These are phyloP conservation scores for Pelargonium australe DNA, from an alignment of 441 rosid genomes.

Conservation along the genomic window DNA sequence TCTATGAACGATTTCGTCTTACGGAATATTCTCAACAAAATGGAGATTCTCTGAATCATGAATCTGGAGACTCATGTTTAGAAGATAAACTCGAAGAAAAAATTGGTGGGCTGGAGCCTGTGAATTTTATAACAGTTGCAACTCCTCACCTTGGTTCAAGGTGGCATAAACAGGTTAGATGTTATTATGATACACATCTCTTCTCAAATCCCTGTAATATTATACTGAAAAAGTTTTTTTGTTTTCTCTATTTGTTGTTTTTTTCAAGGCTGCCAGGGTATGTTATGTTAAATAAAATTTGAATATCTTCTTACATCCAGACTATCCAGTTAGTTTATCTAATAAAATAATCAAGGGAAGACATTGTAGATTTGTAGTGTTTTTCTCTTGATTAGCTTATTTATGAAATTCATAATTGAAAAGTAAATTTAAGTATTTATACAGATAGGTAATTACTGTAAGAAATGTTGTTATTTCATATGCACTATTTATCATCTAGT, in stretches of 20 bases:
- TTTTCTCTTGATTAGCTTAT: not conserved
- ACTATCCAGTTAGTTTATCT: not conserved
- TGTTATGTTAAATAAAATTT: not conserved
- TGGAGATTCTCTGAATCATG: constrained; percentile 27
- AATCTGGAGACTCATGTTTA: constrained; percentile 22
- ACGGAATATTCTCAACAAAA: constrained; percentile 33
- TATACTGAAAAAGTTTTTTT: too few relatives aligned
- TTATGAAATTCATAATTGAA: not conserved
- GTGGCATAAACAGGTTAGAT: constrained; percentile 72
- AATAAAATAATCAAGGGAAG: not conserved
- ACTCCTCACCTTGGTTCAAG: constrained; percentile 89
- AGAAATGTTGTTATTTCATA: not conserved
- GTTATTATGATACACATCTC: not conserved
- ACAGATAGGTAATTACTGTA: not conserved
- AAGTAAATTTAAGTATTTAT: not conserved
- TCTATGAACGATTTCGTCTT: constrained; percentile 35
- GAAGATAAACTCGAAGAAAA: constrained; percentile 36
- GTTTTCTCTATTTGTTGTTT: too few relatives aligned
- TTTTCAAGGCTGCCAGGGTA: too few relatives aligned
- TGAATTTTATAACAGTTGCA: constrained; percentile 76
- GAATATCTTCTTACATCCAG: not conserved
- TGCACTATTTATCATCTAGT: not conserved
- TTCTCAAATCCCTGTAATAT: not conserved
- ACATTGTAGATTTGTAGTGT: not conserved
- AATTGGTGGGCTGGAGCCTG: constrained; percentile 77